A percentile compares a stretch with the other conserved stretches of the same genome.
phyloP scores from a whole-genome alignment of 129 eudicot genomes.

The Artemisia tridentata region DNA sequence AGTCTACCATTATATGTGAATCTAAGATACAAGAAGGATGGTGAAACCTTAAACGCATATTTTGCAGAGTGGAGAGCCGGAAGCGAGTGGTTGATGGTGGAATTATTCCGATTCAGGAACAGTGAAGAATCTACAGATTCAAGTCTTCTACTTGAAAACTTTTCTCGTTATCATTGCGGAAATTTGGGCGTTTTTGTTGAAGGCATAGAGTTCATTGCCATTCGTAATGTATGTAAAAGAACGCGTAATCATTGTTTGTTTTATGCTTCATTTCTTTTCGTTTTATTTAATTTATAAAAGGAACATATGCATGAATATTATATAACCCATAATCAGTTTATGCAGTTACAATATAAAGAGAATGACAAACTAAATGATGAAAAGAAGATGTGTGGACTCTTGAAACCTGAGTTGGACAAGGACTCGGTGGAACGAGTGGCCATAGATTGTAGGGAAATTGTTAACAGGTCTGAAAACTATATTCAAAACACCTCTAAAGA shows the following conservation, averaged over 20 bases:
- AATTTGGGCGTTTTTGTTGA: slow-evolving; percentile 22
- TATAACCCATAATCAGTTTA: neutral
- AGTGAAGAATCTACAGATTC: slow-evolving; percentile 13
- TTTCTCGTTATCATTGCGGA: slow-evolving; percentile 28
- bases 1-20: slow-evolving; percentile 23
- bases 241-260: neutral
- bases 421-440: neutral
- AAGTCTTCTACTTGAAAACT: slow-evolving; percentile 24
- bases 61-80: slow-evolving; percentile 29
- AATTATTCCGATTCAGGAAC: slow-evolving; percentile 26
- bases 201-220: slow-evolving; percentile 27
- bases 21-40: slow-evolving; percentile 30
- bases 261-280: neutral
- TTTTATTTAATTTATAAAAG: neutral
- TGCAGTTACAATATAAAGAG: slow-evolving; percentile 4
- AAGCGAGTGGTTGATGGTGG: slow-evolving; percentile 23
- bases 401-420: slow-evolving; percentile 5
- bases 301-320: neutral
- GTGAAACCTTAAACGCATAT: slow-evolving; percentile 29
- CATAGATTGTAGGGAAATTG: neutral
- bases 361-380: neutral
- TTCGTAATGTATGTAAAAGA: slow-evolving; percentile 12
- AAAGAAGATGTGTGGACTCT: neutral
- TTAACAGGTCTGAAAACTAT: slow-evolving; percentile 17
- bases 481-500: slow-evolving; percentile 19